These are phyloP conservation scores for Sclerotinia nivalis DNA, from an alignment of 2,329 filamentous ascomycete species.

Conservation along the genomic window DNA sequence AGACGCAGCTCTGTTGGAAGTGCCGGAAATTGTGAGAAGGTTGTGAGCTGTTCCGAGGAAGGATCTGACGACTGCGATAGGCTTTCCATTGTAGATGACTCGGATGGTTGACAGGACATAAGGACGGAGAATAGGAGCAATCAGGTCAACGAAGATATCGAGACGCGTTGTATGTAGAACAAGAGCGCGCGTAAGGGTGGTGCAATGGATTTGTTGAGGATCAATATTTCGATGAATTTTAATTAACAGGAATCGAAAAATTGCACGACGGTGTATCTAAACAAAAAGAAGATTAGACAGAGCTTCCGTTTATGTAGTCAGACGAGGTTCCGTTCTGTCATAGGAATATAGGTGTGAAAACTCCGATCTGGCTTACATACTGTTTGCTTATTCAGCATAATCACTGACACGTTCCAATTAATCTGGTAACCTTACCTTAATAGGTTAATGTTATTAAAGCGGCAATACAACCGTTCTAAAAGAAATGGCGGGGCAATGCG, in stretches of 20 bases:
- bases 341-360: too few species aligned
- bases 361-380: too few species aligned
- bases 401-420: too few species aligned
- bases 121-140: neutral
- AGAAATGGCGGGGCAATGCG: neutral
- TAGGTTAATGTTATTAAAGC: neutral
- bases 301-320: neutral
- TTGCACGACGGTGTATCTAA: neutral
- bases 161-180: neutral
- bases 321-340: neutral
- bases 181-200: neutral
- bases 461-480: neutral
- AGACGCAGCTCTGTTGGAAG: slow-evolving; percentile 35
- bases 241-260: too few species aligned
- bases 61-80: neutral
- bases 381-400: too few species aligned
- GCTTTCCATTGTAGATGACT: neutral
- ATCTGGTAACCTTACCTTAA: too few species aligned
- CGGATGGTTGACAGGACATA: too few species aligned
- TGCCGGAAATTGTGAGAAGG: slow-evolving; percentile 31
- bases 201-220: too few species aligned
- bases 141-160: neutral
- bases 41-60: neutral
- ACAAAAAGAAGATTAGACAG: neutral
- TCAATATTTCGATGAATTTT: too few species aligned